These are phyloP conservation scores for Haplosporangium gracile DNA, from an alignment of 192 early-diverging fungal genomes.

Conservation along the genomic window DNA sequence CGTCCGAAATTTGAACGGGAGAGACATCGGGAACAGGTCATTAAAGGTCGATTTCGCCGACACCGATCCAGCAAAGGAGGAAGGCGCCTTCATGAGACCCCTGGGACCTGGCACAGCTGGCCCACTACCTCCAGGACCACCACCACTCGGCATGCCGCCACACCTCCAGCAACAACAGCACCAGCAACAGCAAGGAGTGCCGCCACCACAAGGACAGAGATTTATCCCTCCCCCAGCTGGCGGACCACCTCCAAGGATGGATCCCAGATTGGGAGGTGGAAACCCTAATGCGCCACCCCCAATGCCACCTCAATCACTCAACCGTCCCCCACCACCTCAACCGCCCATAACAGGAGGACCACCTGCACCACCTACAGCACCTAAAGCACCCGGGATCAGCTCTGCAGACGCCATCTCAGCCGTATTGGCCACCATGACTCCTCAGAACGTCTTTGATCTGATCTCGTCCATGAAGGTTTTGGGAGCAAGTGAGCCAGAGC, in stretches of 20 bases:
- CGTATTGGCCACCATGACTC: conserved; percentile 49
- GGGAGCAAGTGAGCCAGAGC: conserved; percentile 68
- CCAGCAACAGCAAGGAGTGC: conserved; percentile 45
- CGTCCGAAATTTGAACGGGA: conserved; percentile 92
- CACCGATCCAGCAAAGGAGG: conserved; percentile 66
- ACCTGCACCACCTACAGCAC: conserved; percentile 13
- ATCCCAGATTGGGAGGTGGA: conserved; percentile 24
- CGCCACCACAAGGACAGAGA: conserved; percentile 10
- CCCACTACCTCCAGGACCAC: conserved; percentile 6
- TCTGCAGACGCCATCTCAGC: conserved; percentile 48
- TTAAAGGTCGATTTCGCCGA: conserved; percentile 96
- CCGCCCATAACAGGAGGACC: conserved; percentile 25
- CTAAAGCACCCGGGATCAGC: conserved; percentile 4
- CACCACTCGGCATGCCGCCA: conserved; percentile 18
- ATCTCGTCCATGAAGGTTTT: conserved; percentile 53
- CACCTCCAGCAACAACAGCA: conserved; percentile 15
- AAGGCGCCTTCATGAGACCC: conserved; percentile 33
- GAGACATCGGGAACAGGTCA: conserved; percentile 89
- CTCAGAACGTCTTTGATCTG: conserved; percentile 44
- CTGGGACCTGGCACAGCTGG: conserved; percentile 25
- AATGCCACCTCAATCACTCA: conserved; percentile 2
- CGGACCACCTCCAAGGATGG: conserved; percentile 20
- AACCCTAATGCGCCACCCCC: conserved; percentile 17
- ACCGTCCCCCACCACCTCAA: conserved; percentile 11
- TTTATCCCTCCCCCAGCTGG: conserved; percentile 26